Conservation (phyloP, 2,329 filamentous ascomycete species). For the Blastomyces gilchristii region DNA sequence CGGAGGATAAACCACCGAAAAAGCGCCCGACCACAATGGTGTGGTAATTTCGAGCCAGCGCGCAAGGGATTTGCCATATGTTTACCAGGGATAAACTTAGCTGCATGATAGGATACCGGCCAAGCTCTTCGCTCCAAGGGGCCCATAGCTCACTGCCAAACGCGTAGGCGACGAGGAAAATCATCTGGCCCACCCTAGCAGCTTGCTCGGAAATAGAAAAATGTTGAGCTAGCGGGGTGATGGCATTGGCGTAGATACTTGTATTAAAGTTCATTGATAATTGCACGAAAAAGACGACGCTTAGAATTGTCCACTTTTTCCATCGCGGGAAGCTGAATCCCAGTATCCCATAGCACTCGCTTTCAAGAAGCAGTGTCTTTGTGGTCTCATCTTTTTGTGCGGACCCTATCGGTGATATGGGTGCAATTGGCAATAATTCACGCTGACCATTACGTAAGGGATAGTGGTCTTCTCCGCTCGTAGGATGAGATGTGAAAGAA, state of each 20-base stretch:
- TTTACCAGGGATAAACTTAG: constrained; percentile 64
- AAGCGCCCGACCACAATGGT: constrained; percentile 58
- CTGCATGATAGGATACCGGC: constrained; percentile 65
- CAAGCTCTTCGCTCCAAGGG: constrained; percentile 74
- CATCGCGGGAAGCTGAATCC: constrained; percentile 50
- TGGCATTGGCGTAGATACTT: constrained; percentile 58
- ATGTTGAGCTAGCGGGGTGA: constrained; percentile 51
- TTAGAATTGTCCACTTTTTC: constrained; percentile 61
- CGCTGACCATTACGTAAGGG: not conserved
- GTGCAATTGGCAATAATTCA: not conserved
- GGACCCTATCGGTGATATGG: not conserved
- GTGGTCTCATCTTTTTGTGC: not conserved
- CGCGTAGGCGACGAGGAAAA: constrained; percentile 67
- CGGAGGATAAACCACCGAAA: constrained; percentile 53
- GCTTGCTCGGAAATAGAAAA: constrained; percentile 58
- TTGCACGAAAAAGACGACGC: constrained; percentile 59
- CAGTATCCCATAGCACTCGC: constrained; percentile 54
- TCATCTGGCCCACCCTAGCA: constrained; percentile 60
- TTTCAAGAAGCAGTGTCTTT: constrained; percentile 37
- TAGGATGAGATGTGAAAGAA: not conserved
- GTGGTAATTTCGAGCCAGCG: constrained; percentile 59
- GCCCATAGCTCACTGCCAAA: constrained; percentile 84
- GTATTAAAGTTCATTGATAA: constrained; percentile 71
- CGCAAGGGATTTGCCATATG: constrained; percentile 62
- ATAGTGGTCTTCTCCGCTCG: not conserved